Evolutionary conservation across 768 basidiomycete genomes (phyloP).

Genomic region (Cantharellus cinnabarinus): DNA sequence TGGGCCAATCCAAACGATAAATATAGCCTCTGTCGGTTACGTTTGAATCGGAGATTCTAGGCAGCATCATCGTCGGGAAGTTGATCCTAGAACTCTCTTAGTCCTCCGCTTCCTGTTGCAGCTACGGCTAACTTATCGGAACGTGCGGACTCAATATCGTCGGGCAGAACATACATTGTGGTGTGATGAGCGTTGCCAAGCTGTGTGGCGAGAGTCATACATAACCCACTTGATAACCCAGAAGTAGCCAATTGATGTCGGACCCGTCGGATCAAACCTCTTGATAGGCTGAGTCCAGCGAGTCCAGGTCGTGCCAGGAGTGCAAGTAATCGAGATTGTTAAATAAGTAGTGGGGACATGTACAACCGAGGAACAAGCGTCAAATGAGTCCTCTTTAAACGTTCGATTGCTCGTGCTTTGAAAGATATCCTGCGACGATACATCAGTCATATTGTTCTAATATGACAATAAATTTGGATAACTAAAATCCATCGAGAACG

Average conservation of each 20-base stretch:
- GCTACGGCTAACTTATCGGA: constrained; percentile 5
- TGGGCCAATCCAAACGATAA: constrained; percentile 10
- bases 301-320: neutral
- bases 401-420: no score
- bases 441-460: no score
- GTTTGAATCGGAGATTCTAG: constrained; percentile 13
- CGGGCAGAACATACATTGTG: neutral
- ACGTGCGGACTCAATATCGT: constrained; percentile 1
- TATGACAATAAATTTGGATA: no score
- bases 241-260: constrained; percentile 73
- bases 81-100: constrained; percentile 17
- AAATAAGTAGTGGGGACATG: no score
- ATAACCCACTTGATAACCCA: constrained; percentile 60
- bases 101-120: constrained; percentile 8
- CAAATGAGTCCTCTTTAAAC: no score
- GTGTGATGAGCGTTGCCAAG: neutral
- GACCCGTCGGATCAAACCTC: constrained; percentile 73
- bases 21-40: neutral
- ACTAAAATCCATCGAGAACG: no score
- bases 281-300: constrained; percentile 42
- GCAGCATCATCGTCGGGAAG: constrained; percentile 15
- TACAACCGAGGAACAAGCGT: no score
- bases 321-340: neutral
- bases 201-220: neutral
- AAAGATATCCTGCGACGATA: no score